Conservation (phyloP, 306 rosid genomes). For the Cucumis hystrix region DNA sequence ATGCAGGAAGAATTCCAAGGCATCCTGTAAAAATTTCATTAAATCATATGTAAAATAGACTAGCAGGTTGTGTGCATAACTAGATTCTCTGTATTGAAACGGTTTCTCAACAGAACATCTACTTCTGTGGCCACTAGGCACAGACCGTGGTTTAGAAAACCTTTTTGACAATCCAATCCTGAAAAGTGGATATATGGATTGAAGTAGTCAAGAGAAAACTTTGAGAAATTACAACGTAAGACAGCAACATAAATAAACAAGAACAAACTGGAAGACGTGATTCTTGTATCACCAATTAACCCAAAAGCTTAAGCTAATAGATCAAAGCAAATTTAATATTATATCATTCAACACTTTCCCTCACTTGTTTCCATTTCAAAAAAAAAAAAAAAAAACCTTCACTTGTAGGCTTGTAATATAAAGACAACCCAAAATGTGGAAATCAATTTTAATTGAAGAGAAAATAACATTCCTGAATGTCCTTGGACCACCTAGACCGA, state of each 20-base stretch:
- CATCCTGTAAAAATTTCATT: slow-evolving; percentile 46
- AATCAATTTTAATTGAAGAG: too few relatives aligned
- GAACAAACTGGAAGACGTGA: not conserved
- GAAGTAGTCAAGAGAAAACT: not conserved
- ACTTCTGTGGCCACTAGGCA: not conserved
- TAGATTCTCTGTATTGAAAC: not conserved
- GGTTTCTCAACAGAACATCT: not conserved
- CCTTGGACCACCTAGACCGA: too few relatives aligned
- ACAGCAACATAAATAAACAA: not conserved
- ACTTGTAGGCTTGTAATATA: too few relatives aligned
- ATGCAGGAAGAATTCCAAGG: slow-evolving; percentile 95
- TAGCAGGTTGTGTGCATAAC: not conserved
- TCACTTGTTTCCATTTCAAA: too few relatives aligned
- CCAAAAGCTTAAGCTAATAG: too few relatives aligned
- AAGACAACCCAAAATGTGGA: too few relatives aligned
- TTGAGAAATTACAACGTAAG: not conserved
- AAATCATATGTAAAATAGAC: not conserved
- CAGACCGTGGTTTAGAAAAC: not conserved
- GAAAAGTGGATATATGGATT: not conserved
- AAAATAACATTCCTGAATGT: too few relatives aligned
- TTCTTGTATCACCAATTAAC: not conserved
- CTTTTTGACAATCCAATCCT: not conserved
- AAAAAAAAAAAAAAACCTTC: too few relatives aligned
- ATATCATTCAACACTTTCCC: too few relatives aligned
- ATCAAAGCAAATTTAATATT: too few relatives aligned